phyloP scores from a whole-genome alignment of 805 yeast genomes.

The Teunomyces kruisii region DNA sequence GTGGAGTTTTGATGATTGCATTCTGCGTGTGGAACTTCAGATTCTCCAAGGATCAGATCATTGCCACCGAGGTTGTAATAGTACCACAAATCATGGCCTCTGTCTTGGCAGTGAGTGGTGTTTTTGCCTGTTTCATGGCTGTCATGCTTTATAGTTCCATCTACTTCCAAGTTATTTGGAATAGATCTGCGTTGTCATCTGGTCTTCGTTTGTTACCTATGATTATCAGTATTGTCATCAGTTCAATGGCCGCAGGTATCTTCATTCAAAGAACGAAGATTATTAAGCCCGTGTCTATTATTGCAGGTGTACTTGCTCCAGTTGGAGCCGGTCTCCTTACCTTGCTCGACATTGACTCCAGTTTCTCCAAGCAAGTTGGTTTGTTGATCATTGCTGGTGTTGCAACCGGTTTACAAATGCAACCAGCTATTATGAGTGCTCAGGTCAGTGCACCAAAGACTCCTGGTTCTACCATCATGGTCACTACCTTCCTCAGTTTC shows the following conservation, averaged over 20 bases:
- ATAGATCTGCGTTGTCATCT: constrained; percentile 40
- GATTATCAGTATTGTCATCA: constrained; percentile 37
- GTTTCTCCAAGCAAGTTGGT: constrained; percentile 40
- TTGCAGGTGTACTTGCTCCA: constrained; percentile 34
- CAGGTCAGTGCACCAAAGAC: constrained; percentile 53
- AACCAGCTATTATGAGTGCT: constrained; percentile 43
- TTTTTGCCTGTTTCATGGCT: constrained; percentile 19
- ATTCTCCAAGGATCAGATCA: constrained; percentile 17
- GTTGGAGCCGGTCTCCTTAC: constrained; percentile 46
- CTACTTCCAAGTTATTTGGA: constrained; percentile 52
- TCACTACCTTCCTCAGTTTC: constrained; percentile 47
- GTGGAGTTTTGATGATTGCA: constrained; percentile 23
- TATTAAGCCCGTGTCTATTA: constrained; percentile 42
- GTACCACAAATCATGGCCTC: constrained; percentile 15
- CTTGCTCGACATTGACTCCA: constrained; percentile 40
- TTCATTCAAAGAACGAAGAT: constrained; percentile 35
- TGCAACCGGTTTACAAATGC: constrained; percentile 48
- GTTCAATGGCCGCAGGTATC: constrained; percentile 39
- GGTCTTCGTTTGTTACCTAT: constrained; percentile 48
- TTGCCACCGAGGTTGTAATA: constrained; percentile 16
- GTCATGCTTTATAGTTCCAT: constrained; percentile 32
- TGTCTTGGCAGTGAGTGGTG: constrained; percentile 11
- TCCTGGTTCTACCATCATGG: constrained; percentile 50
- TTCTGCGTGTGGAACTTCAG: constrained; percentile 19
- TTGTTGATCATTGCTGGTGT: constrained; percentile 48